phyloP scores from a whole-genome alignment of 2,329 filamentous ascomycete genomes.

The Amauroascus verrucosus region DNA sequence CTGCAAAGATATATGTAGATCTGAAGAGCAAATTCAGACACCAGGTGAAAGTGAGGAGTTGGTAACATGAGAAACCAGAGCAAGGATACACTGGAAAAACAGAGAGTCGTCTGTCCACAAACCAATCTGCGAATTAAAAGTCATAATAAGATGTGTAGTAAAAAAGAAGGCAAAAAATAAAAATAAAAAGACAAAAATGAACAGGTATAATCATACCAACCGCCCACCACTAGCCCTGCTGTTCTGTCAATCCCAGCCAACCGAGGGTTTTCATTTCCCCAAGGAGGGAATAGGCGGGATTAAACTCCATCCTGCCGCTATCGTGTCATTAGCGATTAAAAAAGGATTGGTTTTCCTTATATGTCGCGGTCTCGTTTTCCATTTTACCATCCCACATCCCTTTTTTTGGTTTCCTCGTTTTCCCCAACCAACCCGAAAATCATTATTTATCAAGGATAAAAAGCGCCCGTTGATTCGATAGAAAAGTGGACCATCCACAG shows the following conservation, averaged over 20 bases:
- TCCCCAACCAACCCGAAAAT: neutral
- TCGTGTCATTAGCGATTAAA: constrained; percentile 4
- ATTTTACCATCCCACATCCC: neutral
- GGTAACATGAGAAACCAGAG: too few relatives aligned
- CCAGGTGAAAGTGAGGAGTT: neutral
- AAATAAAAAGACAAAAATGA: neutral
- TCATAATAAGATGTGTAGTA: too few relatives aligned
- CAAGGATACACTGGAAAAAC: neutral
- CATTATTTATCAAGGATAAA: neutral
- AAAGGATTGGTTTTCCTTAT: neutral
- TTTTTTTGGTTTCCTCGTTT: neutral
- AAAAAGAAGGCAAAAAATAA: neutral
- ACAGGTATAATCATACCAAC: neutral
- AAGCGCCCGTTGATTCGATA: neutral
- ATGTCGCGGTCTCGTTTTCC: neutral
- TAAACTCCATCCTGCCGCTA: neutral
- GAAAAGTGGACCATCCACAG: neutral
- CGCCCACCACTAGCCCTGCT: neutral
- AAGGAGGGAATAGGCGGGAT: neutral
- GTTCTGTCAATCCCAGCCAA: constrained; percentile 1
- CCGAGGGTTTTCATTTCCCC: neutral
- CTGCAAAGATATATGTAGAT: too few relatives aligned
- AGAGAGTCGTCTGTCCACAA: neutral
- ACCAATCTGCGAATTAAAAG: neutral
- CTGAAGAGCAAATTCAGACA: neutral